Evolutionary conservation across 2,329 filamentous ascomycete species (phyloP), one percentile per base, ranked within the genome.

Genomic region (Pseudonectria foliicola): DNA sequence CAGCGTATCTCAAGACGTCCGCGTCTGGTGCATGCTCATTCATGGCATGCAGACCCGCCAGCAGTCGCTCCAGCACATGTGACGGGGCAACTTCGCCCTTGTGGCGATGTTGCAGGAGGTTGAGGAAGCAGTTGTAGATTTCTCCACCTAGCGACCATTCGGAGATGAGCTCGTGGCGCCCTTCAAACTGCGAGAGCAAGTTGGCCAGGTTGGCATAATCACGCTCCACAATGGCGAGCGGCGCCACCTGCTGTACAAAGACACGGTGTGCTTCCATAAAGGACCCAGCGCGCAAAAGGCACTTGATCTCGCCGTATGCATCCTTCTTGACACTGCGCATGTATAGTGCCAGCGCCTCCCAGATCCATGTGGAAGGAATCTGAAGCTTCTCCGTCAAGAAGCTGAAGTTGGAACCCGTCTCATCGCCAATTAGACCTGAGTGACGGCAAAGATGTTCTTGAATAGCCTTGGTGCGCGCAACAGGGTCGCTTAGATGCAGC

Each of bases 201-300:
- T 72, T 66, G 27, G 76, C 73, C 1, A 96, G 67, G 2, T 71
- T 72, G 13, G 74, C 71, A 51, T 86, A 90, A 56, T 95, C 82
- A 28, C 82, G 80, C 53, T 86, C 83, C 41, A 98, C 83, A 43
- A 98, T 75, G 10, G 86, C 78, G 18, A 73, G 70, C 0, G 92
- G 92, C 1, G 85, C 92, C 21, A 96, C 88, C 45, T 82, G 74
- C 43, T 77, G 77, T 40, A 83, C 76, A 35, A 98, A 81, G 1
- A 90, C 85, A 18, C 79, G 75, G 61, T 96, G 92, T 0, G 92
- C 92, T 55, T 92, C 85, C 21, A 77, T 70, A 60, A 80, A 84
- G 27, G 85, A 79, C 26, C 75, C 73, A 3, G 88, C 90, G 31
- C 79, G 77, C 39, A 96, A 73, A 10, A 98, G 77, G 51, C 81